Conservation (phyloP, 371 early-diverging fungal species). For the Phascolomyces articulosus region DNA sequence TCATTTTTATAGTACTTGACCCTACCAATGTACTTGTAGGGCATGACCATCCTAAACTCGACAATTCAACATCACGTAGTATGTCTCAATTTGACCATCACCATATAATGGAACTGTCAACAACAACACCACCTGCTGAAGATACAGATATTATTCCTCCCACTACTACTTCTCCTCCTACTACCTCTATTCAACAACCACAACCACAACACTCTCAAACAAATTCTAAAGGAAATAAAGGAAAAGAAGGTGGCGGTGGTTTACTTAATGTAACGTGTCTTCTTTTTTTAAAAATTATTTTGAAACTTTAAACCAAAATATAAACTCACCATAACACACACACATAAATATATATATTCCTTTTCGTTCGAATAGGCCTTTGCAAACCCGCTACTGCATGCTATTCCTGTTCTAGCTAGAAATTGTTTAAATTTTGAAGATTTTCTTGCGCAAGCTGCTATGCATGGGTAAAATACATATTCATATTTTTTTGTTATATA, state of each 20-base stretch:
- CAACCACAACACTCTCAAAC: neutral
- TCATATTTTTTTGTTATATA: too few species aligned
- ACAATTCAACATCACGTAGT: neutral
- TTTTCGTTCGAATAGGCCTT: constrained; percentile 28
- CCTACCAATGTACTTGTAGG: neutral
- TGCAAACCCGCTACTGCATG: constrained; percentile 53
- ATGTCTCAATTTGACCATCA: constrained; percentile 2
- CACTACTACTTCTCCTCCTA: too few species aligned
- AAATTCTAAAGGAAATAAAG: constrained; percentile 22
- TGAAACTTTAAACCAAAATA: neutral
- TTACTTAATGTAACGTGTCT: constrained; percentile 25
- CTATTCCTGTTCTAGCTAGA: constrained; percentile 53
- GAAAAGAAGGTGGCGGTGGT: constrained; percentile 16
- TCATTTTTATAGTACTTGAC: neutral
- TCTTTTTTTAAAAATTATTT: neutral
- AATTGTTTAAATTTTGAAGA: constrained; percentile 53
- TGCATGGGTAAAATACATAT: constrained; percentile 34
- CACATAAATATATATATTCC: neutral
- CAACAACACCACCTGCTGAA: neutral
- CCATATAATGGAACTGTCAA: neutral
- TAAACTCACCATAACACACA: too few species aligned
- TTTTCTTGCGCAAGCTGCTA: constrained; percentile 47
- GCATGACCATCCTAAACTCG: neutral
- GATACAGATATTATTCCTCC: neutral
- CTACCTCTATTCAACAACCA: neutral